phyloP scores from a whole-genome alignment of 2,329 filamentous ascomycete genomes.

The Fonsecaea multimorphosa region DNA sequence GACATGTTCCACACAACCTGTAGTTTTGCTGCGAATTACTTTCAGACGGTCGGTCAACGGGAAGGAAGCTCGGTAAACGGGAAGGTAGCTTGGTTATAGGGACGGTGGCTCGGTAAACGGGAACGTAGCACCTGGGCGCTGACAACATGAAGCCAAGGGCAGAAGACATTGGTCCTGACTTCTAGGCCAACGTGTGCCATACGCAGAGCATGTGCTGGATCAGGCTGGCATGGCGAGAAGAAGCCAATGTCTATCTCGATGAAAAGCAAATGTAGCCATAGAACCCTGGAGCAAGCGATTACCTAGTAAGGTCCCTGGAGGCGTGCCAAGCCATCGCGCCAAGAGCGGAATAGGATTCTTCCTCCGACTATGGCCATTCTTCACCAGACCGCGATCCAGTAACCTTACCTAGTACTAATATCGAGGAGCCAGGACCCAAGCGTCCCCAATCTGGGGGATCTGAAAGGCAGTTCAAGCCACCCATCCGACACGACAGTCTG shows the following conservation, averaged over 20 bases:
- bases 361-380: neutral
- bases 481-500: neutral
- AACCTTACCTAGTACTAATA: too few species aligned
- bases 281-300: neutral
- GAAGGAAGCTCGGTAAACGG: constrained; percentile 17
- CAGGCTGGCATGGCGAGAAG: neutral
- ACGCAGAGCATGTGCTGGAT: constrained; percentile 8
- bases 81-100: too few species aligned
- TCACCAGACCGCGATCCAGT: neutral
- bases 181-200: constrained; percentile 8
- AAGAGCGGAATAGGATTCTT: constrained; percentile 17
- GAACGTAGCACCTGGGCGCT: neutral
- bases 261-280: constrained; percentile 10
- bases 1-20: neutral
- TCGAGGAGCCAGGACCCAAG: neutral
- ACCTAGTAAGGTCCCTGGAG: neutral
- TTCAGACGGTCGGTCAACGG: constrained; percentile 13
- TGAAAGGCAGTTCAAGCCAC: neutral
- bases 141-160: neutral
- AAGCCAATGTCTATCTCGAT: neutral
- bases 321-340: constrained; percentile 11
- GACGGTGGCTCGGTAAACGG: constrained; percentile 17
- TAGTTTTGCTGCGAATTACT: neutral
- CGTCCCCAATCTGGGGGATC: neutral
- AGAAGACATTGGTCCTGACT: neutral